phyloP scores from a whole-genome alignment of 306 rosid species.

The Cicer cuneatum region DNA sequence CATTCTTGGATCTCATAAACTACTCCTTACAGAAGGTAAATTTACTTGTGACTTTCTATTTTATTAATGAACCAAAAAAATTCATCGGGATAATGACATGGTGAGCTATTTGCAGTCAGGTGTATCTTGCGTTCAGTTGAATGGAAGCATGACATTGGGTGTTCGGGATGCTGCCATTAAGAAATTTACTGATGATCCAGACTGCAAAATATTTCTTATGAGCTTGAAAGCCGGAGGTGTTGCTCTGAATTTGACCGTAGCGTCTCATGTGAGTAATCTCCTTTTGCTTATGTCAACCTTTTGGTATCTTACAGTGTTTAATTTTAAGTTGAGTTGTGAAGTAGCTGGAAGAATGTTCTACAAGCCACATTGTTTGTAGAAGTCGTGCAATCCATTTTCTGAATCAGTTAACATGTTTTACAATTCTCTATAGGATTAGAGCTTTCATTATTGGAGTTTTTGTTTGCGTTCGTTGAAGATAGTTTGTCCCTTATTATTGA shows the following conservation, averaged over 20 bases:
- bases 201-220: conserved; percentile 91
- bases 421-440: conserved; percentile 10
- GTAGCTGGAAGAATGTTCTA: conserved; percentile 14
- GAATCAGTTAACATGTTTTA: conserved; percentile 11
- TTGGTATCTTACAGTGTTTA: conserved; percentile 15
- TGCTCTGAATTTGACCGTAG: conserved; percentile 91
- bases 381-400: conserved; percentile 11
- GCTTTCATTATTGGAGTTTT: neutral
- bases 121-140: conserved; percentile 76
- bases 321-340: conserved; percentile 33
- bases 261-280: conserved; percentile 76
- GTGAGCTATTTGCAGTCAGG: conserved; percentile 70
- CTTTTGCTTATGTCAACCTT: conserved; percentile 25
- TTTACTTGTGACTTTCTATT: conserved; percentile 12
- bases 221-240: conserved; percentile 98
- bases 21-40: conserved; percentile 77
- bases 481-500: conserved; percentile 12
- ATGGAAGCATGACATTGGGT: conserved; percentile 82
- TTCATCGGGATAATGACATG: conserved; percentile 31
- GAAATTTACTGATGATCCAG: conserved; percentile 78
- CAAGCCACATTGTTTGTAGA: conserved; percentile 1
- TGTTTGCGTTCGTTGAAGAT: neutral
- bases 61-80: conserved; percentile 14
- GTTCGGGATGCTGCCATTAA: conserved; percentile 80
- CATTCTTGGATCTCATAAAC: conserved; percentile 92